Evolutionary conservation across 1,139 yeast genomes (phyloP), one percentile per base, ranked within the genome.

Genomic region (Blastobotrys illinoisensis): DNA sequence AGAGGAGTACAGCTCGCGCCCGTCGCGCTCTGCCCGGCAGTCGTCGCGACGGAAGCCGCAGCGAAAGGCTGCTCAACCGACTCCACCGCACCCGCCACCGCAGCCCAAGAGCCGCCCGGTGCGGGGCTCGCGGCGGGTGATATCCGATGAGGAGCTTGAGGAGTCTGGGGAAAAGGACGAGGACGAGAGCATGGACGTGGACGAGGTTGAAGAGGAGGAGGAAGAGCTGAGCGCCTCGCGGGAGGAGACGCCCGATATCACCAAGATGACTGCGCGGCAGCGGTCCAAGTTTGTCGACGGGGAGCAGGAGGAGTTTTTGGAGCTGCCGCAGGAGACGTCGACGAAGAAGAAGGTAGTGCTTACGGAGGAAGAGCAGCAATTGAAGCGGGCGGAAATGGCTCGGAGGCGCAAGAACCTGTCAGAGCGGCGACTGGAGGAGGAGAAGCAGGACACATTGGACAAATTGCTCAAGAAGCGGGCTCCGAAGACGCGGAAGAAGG

Each of bases 361-460:
- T 55, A 85, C 96, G 0, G 97, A 85, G 56, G 97, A 93, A 67
- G 96, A 91, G 70, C 79, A 83, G 45, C 88, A 88, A 44, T 71
- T 89, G 56, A 79, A 90, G 46, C 83, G 90, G 59, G 91, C 95
- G 0, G 99, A 93, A 67, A 85, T 82, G 65, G 93, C 97, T 0
- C 80, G 99, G 62, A 82, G 91, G 68, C 79, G 99, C 60, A 87
- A 87, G 68, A 93, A 93, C 66, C 79, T 90, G 65, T 85, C 86
- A 61, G 91, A 85, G 64, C 85, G 86, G 71, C 82, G 86, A 59
- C 74, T 88, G 45, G 98, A 90, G 66, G 97, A 89, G 69, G 99
- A 93, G 69, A 93, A 93, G 69, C 81, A 85, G 64, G 97, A 90
- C 61, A 91, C 97, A 0, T 77, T 93, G 60, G 91, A 90, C 69